Evolutionary conservation across 2,329 filamentous ascomycete genomes (phyloP).

Genomic region (Fusarium pseudocircinatum): DNA sequence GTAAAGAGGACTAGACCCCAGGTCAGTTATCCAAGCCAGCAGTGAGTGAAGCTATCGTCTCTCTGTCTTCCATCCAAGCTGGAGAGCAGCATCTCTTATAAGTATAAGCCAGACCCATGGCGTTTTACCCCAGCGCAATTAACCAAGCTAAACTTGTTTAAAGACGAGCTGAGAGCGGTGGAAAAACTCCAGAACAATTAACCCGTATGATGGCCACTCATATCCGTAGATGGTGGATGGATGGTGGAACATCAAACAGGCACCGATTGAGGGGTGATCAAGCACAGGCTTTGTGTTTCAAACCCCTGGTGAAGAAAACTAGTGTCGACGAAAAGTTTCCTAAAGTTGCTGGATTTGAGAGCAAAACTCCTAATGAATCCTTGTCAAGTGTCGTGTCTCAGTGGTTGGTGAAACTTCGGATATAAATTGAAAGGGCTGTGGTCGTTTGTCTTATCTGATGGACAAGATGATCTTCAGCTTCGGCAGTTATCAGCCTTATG

Average conservation of each 20-base stretch:
- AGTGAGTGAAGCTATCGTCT: slow-evolving; percentile 30
- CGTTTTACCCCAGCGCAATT: slow-evolving; percentile 2
- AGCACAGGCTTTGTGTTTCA: slow-evolving; percentile 35
- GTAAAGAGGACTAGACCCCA: slow-evolving; percentile 36
- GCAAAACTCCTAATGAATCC: slow-evolving; percentile 6
- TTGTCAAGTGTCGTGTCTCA: not conserved
- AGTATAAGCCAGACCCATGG: slow-evolving; percentile 12
- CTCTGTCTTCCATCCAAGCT: not conserved
- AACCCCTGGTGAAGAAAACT: slow-evolving; percentile 23
- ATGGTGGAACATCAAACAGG: slow-evolving; percentile 33
- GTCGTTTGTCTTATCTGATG: slow-evolving; percentile 17
- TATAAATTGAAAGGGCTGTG: slow-evolving; percentile 4
- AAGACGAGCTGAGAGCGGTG: slow-evolving; percentile 25
- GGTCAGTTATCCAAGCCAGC: slow-evolving; percentile 31
- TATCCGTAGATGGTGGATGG: slow-evolving; percentile 3
- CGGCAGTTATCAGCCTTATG: not conserved
- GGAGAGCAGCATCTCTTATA: slow-evolving; percentile 32
- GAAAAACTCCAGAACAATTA: slow-evolving; percentile 23
- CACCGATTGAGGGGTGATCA: slow-evolving; percentile 28
- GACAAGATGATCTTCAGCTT: slow-evolving; percentile 6
- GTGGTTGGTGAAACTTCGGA: not conserved
- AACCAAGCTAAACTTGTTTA: slow-evolving; percentile 12
- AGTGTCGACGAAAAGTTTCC: slow-evolving; percentile 1
- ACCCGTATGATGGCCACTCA: slow-evolving; percentile 13
- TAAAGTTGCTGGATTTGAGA: not conserved